Evolutionary conservation across 2,329 filamentous ascomycete species (phyloP).

Genomic region (Beauveria sp.): DNA sequence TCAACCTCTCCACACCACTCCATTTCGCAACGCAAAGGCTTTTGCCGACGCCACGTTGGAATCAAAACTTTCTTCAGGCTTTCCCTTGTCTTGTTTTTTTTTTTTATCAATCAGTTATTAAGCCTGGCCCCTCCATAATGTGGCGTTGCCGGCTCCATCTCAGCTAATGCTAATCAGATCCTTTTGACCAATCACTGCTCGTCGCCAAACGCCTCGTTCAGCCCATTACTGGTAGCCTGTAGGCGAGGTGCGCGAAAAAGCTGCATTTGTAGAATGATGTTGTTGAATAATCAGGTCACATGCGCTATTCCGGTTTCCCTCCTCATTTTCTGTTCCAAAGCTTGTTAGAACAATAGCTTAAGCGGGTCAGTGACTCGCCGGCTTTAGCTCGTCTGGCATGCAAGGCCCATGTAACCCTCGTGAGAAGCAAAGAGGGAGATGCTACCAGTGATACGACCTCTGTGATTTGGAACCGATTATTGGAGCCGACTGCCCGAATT

Average conservation of each 20-base stretch:
- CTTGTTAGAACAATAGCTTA: neutral
- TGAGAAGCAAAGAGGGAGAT: no score
- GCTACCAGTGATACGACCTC: no score
- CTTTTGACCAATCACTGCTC: neutral
- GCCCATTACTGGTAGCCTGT: neutral
- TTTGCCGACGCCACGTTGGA: neutral
- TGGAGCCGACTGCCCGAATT: no score
- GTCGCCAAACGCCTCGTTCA: neutral
- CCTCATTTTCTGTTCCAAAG: neutral
- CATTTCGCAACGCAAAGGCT: no score
- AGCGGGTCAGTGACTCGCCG: neutral
- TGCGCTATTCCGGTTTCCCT: neutral
- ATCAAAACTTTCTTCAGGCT: neutral
- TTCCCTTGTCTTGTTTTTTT: neutral
- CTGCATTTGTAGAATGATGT: neutral
- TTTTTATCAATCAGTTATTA: slow-evolving; percentile 7
- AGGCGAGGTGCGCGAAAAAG: neutral
- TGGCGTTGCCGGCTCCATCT: neutral
- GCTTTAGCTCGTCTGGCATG: neutral
- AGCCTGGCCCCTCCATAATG: neutral
- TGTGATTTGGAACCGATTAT: no score
- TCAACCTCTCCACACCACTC: no score
- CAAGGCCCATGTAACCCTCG: no score
- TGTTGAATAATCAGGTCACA: neutral
- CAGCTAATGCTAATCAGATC: slow-evolving; percentile 10